Evolutionary conservation across 345 rosid genomes (phyloP).

Genomic region (Lumnitzera racemosa): DNA sequence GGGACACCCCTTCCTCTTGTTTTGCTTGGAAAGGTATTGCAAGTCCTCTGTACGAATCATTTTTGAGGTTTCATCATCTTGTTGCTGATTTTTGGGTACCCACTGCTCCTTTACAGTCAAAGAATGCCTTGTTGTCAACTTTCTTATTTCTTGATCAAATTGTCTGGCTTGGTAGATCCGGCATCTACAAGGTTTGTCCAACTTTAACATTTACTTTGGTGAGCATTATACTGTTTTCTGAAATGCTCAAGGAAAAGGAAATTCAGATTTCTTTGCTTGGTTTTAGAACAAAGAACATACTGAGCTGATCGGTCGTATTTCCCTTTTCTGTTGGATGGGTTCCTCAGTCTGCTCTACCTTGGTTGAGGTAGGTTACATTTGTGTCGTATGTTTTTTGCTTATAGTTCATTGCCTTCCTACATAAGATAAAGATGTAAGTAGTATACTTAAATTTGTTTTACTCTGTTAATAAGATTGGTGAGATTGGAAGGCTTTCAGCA

Average conservation of each 20-base stretch:
- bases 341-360: conserved; percentile 66
- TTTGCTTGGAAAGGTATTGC: conserved; percentile 74
- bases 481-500: conserved; percentile 76
- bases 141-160: conserved; percentile 97
- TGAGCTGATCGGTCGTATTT: conserved; percentile 71
- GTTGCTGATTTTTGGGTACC: conserved; percentile 3
- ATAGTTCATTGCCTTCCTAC: not conserved
- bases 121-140: conserved; percentile 76
- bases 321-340: conserved; percentile 91
- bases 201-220: conserved; percentile 3
- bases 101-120: conserved; percentile 51
- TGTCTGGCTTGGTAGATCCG: conserved; percentile 92
- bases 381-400: not conserved
- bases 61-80: conserved; percentile 5
- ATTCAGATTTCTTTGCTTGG: not conserved
- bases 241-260: not conserved
- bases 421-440: not conserved
- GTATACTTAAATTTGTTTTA: not conserved
- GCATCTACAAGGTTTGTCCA: conserved; percentile 72
- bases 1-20: conserved; percentile 89
- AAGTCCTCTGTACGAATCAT: not conserved
- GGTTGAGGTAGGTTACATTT: conserved; percentile 62
- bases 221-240: conserved; percentile 5
- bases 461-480: conserved; percentile 49
- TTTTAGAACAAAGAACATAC: conserved; percentile 74